Evolutionary conservation across 352 stramenopile genomes (phyloP), one percentile per base, ranked within the genome.

Genomic region (Globisporangium polare): DNA sequence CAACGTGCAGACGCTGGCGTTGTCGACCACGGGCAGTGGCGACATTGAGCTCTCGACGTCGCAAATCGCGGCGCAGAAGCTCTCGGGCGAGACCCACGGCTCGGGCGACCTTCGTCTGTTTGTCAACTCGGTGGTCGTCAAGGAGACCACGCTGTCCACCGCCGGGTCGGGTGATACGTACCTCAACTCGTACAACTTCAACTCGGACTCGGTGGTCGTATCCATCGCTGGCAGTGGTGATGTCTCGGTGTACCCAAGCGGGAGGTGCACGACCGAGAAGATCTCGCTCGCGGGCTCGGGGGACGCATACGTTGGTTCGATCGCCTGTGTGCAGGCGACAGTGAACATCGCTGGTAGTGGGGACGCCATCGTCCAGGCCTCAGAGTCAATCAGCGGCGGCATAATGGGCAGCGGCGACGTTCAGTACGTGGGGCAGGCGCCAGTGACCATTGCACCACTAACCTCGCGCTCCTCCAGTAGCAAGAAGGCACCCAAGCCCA

Each of bases 401-500:
- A 18, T 49, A 2, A 12, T 60, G 12, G 66, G 69, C 18, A 24
- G 39, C 0, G 69, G 69, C 2, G 58, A 65, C n/a, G 55, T 75
- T 37, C 57, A 65, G 33, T 75, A 67, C 49, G 52, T 75, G 1
- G 68, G 68, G 29, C 5, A 20, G 0, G 49, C 45, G 26, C 68
- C 68, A 17, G 33, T 49, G 53, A 53, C 33, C 9, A 72, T 75
- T 43, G 67, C 60, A 47, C 13, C 50, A 63, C 27, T 69, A 18
- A 22, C 43, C 22, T 60, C 50, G n/a, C 33, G 57, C n/a, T 70
- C 67, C 39, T 66, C 61, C 8, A 39, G 33, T 2, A 57, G 33
- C 10, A 60, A 55, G 35, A 67, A 63, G n/a, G 59, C 51, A 9
- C 66, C 69, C 56, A 56, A 69, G 24, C 60, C 63, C 17, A 67